Percentiles rank a stretch among this genome's conserved stretches.
phyloP scores from a whole-genome alignment of 371 early-diverging fungal genomes.

The Syncephalastrum contaminatum region DNA sequence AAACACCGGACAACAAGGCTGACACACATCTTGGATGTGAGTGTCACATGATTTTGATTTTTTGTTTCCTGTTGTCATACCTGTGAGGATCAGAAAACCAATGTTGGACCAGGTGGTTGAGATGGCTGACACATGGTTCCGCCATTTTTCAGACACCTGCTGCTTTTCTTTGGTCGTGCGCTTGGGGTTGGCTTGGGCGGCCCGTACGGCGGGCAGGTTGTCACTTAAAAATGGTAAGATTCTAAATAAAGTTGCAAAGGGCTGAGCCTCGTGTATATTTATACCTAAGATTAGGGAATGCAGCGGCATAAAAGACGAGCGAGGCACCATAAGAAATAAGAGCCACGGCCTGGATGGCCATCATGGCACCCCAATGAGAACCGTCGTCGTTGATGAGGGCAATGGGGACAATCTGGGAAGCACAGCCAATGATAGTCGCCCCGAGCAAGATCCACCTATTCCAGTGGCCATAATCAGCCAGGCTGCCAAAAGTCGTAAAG shows the following conservation, averaged over 20 bases:
- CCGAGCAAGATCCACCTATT: conserved; percentile 38
- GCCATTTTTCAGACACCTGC: conserved; percentile 35
- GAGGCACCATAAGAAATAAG: conserved; percentile 47
- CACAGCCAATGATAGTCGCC: conserved; percentile 42
- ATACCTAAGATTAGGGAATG: conserved; percentile 47
- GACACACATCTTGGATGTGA: too few species aligned
- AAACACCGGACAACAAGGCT: conserved; percentile 43
- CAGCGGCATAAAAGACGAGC: conserved; percentile 50
- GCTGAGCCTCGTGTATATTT: neutral
- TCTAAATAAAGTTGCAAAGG: too few species aligned
- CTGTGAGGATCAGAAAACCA: conserved; percentile 46
- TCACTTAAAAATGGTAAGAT: conserved; percentile 20
- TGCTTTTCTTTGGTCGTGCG: conserved; percentile 23
- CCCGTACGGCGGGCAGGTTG: conserved; percentile 45
- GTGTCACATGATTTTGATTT: too few species aligned
- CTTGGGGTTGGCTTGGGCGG: conserved; percentile 35
- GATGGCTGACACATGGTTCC: conserved; percentile 52
- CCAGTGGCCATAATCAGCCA: conserved; percentile 51
- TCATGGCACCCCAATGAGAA: conserved; percentile 44
- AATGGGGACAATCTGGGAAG: conserved; percentile 43
- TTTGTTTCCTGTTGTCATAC: conserved; percentile 7
- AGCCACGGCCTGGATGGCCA: conserved; percentile 40
- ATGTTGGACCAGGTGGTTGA: conserved; percentile 49
- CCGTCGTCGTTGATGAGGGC: conserved; percentile 40
- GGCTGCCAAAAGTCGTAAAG: conserved; percentile 46